These are phyloP conservation scores for Pyracantha coccinea DNA, from an alignment of 331 rosid species.

Conservation along the genomic window DNA sequence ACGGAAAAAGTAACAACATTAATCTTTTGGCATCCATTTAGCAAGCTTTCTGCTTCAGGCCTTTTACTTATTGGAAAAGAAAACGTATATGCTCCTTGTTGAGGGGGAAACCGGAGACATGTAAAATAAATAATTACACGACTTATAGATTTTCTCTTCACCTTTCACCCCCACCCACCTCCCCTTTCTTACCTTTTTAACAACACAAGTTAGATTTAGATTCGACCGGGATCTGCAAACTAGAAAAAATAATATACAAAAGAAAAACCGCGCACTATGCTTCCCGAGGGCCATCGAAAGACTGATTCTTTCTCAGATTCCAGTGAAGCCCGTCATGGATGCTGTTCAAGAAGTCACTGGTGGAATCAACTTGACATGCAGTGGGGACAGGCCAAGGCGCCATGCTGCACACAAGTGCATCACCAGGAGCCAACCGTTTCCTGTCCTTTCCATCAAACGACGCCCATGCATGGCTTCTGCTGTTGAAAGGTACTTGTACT, in stretches of 20 bases:
- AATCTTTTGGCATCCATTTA: neutral
- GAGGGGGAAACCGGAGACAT: neutral
- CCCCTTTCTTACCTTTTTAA: neutral
- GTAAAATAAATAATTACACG: neutral
- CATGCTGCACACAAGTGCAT: conserved; percentile 93
- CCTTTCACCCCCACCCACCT: neutral
- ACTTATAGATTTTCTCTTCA: neutral
- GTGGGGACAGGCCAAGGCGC: conserved; percentile 99
- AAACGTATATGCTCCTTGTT: neutral
- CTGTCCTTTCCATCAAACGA: conserved; percentile 94
- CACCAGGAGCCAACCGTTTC: conserved; percentile 74
- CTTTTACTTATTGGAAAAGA: neutral
- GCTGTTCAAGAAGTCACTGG: conserved; percentile 76
- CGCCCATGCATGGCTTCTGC: conserved; percentile 92
- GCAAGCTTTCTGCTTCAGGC: neutral
- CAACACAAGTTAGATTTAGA: neutral
- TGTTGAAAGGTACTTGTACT: conserved; percentile 81
- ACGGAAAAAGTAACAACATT: neutral
- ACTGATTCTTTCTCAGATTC: conserved; percentile 82
- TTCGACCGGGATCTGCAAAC: neutral
- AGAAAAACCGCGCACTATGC: conserved; percentile 7
- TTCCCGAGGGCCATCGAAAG: conserved; percentile 75
- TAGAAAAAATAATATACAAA: neutral
- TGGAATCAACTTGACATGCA: conserved; percentile 78
- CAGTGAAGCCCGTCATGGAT: conserved; percentile 94